These are phyloP conservation scores for Gracilariopsis chorda DNA, from an alignment of 23 red algal species.

Conservation along the genomic window DNA sequence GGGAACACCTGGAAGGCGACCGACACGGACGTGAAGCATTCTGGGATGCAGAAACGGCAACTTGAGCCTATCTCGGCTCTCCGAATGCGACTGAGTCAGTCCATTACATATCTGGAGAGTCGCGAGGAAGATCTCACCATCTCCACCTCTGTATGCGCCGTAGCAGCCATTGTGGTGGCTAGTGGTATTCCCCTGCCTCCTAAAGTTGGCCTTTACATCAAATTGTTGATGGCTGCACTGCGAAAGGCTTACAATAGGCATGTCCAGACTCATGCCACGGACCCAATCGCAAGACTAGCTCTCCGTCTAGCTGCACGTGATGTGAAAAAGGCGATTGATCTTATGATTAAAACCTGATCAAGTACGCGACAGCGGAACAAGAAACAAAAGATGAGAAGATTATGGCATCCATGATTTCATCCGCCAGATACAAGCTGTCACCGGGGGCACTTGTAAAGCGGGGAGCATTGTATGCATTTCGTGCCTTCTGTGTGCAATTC, in stretches of 20 bases:
- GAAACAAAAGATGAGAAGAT: conserved; percentile 17
- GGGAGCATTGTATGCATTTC: conserved; percentile 49
- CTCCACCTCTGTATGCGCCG: conserved; percentile 51
- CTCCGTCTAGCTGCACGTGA: conserved; percentile 45
- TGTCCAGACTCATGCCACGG: conserved; percentile 50
- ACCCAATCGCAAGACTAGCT: conserved; percentile 30
- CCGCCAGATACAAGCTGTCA: background rate
- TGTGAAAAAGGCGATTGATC: conserved; percentile 35
- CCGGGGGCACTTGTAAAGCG: background rate
- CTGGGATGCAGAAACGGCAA: conserved; percentile 37
- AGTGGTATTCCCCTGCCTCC: conserved; percentile 41
- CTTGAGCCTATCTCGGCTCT: conserved; percentile 49
- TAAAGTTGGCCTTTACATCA: conserved; percentile 76
- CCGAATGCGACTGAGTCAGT: conserved; percentile 56
- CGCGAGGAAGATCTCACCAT: conserved; percentile 8
- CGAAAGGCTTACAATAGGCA: conserved; percentile 32
- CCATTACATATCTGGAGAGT: conserved; percentile 44
- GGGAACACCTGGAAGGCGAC: conserved; percentile 36
- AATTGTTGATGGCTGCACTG: conserved; percentile 55
- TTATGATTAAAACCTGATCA: conserved; percentile 91
- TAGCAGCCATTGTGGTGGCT: conserved; percentile 38
- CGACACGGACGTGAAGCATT: background rate
- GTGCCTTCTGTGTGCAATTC: conserved; percentile 50
- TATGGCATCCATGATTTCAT: conserved; percentile 12
- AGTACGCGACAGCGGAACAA: conserved; percentile 60